phyloP scores from a whole-genome alignment of 2,329 filamentous ascomycete species.

The Fusarium algeriense region DNA sequence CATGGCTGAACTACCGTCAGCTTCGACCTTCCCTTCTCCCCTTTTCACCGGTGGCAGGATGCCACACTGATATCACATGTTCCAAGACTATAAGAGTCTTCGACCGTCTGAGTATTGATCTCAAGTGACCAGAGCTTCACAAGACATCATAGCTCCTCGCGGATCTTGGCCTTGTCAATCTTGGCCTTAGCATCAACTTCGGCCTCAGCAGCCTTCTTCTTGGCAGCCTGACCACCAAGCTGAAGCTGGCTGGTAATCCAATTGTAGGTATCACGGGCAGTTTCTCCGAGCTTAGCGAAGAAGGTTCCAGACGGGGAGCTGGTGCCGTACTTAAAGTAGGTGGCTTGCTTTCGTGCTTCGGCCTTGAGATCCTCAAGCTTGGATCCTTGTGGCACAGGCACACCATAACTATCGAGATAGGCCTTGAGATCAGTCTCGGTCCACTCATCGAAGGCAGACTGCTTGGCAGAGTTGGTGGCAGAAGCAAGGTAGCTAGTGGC shows the following conservation, averaged over 20 bases:
- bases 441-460: conserved; percentile 78
- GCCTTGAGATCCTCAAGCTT: conserved; percentile 77
- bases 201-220: conserved; percentile 59
- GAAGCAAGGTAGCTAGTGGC: conserved; percentile 77
- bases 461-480: conserved; percentile 74
- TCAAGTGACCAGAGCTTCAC: not conserved
- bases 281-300: conserved; percentile 71
- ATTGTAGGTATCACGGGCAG: conserved; percentile 60
- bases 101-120: not conserved
- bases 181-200: conserved; percentile 52
- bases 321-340: conserved; percentile 83
- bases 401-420: conserved; percentile 83
- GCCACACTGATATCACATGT: not conserved
- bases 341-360: conserved; percentile 77
- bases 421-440: conserved; percentile 79
- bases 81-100: not conserved
- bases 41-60: not conserved
- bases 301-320: conserved; percentile 73
- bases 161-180: conserved; percentile 51
- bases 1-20: not conserved
- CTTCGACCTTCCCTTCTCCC: not conserved
- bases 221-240: conserved; percentile 61
- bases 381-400: conserved; percentile 75
- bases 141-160: conserved; percentile 63
- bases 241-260: conserved; percentile 65